Evolutionary conservation across 2,329 filamentous ascomycete genomes (phyloP), one percentile per base, ranked within the genome.

Genomic region (Catunica adiposa): DNA sequence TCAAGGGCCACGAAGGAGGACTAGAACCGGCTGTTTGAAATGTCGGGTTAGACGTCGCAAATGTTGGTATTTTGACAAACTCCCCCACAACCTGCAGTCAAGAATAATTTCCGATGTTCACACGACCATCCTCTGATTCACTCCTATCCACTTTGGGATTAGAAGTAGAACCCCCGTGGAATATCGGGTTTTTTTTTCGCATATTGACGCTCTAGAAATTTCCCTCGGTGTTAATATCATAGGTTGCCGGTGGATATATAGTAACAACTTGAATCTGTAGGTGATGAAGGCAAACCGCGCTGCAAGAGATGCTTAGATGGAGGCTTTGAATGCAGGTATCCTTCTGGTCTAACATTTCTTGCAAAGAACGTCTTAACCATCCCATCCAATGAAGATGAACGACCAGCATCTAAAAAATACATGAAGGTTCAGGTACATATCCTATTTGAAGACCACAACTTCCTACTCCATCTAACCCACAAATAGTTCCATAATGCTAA

Each of bases 261-360:
- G n/a, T n/a, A n/a, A n/a, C n/a, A n/a, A n/a, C n/a, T n/a, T 34
- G 5, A 5, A 34, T 34, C 11, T 34, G 5, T 56, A 76, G 73
- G 75, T 58, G 74, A 77, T 57, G 74, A 77, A 63, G 64, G 64
- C 14, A 76, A 73, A 60, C 75, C 74, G 3, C 63, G 63, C 2
- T 78, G 75, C 46, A 69, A 68, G 46, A 71, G 73, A 59, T 77
- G 75, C 57, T 62, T 68, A 15, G 65, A 67, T 1, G 70, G 73
- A 34, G 68, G 68, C 7, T 69, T 74, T 29, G 67, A 72, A 44
- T 77, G 74, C 62, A 67, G 69, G 37, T 77, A 76, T 60, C 71
- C 71, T 9, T 67, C 70, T 2, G 65, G 69, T 17, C 64, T 76
- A 42, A 72, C 70, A 0, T 76, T 77, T 60, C 61, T 75, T 1